A percentile compares a stretch with the other conserved stretches of the same genome.
Conservation (phyloP, 148 eudicot genomes). For the Fagopyrum tataricum region DNA sequence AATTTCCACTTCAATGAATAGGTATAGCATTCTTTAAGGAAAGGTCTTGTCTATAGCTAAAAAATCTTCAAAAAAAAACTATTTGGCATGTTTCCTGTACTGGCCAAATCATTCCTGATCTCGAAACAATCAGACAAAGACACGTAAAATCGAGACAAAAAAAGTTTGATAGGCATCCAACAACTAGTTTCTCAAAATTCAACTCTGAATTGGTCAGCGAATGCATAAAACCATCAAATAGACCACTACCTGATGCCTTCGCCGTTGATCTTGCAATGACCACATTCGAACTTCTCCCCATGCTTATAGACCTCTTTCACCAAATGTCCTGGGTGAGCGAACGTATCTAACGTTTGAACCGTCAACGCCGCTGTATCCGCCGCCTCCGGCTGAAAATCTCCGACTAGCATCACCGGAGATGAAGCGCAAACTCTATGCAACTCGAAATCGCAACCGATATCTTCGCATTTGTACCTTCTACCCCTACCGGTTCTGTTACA, state of each 20-base stretch:
- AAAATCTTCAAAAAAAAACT: too few relatives aligned
- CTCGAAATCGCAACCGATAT: constrained; percentile 16
- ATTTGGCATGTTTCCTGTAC: too few relatives aligned
- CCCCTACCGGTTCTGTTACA: background rate
- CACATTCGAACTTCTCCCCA: constrained; percentile 14
- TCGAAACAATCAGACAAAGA: background rate
- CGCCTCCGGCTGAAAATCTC: constrained; percentile 18
- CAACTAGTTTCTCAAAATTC: background rate
- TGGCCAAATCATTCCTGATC: background rate
- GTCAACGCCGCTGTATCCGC: constrained; percentile 4
- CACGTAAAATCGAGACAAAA: background rate
- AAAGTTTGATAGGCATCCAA: background rate
- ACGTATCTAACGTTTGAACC: constrained; percentile 5
- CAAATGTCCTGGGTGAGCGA: constrained; percentile 18
- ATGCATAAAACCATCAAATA: background rate
- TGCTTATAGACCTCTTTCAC: constrained; percentile 19
- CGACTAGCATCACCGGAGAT: constrained; percentile 14
- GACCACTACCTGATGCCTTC: constrained; percentile 20
- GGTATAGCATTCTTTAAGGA: too few relatives aligned
- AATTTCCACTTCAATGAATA: too few relatives aligned
- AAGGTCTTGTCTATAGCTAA: background rate
- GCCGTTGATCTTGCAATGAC: constrained; percentile 21
- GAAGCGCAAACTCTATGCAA: constrained; percentile 19
- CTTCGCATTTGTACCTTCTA: background rate
- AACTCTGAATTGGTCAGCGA: constrained; percentile 1